Evolutionary conservation across 164 flowering plant species (phyloP), one percentile per base, ranked within the genome.

Genomic region (Piper longum): DNA sequence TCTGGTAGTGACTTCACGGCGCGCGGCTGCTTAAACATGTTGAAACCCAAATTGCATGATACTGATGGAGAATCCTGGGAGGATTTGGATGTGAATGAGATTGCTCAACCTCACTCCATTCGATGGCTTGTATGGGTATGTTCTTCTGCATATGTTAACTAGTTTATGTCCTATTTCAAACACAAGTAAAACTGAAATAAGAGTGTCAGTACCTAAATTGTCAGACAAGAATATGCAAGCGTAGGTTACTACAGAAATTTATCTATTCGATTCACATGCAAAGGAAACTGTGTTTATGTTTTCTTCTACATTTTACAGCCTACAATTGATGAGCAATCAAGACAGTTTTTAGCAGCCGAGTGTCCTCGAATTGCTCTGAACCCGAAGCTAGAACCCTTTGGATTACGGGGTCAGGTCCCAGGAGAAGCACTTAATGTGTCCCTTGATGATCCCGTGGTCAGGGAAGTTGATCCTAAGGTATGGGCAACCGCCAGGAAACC

Each of bases 111-210:
- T 62, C 69, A 74, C 54, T 88, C 97, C 18, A 63, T 93, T 57
- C 88, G 89, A 5, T 93, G 98, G 97, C 88, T 93, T 68, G 79
- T 88, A 3, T 93, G 98, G 98, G 98, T 93, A 87, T 60, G 86
- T 13, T 64, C 43, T 63, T 59, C 9, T 40, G 41, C 17, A 16
- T 16, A 43, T n/a, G 4, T 54, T 5, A 14, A 11, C 19, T 12
- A 39, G 1, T 40, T 63, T 41, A 9, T 2, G 4, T 51, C 52
- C 16, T 16, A 17, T 16, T 6, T 39, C 41, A n/a, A 9, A 12
- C 5, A 45, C 54, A 9, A 16, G 42, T 11, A 41, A 43, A 42
- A 4, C n/a, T 41, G 16, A 7, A 39, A 0, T 9, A 60, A 12
- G 40, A 41, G 42, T 39, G 3, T 41, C 16, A 41, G 1, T 16